Evolutionary conservation across 2,329 filamentous ascomycete genomes (phyloP).

Genomic region (Canariomyces notabilis): DNA sequence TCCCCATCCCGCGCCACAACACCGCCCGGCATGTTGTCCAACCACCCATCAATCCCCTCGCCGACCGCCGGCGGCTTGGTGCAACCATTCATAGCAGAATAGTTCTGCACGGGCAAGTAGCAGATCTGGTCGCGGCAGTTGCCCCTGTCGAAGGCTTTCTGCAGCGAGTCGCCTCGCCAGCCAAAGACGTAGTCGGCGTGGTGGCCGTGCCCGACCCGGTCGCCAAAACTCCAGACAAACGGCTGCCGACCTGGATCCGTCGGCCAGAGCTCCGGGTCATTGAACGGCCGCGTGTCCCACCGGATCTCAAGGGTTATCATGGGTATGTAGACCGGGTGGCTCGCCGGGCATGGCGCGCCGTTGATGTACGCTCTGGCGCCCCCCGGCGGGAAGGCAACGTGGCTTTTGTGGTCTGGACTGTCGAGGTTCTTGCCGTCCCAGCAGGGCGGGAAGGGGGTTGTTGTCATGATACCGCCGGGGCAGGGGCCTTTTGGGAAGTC

Average conservation of each 20-base stretch:
- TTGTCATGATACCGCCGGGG: constrained; percentile 36
- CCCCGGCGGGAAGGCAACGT: constrained; percentile 35
- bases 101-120: background rate
- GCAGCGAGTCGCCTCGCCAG: constrained; percentile 9
- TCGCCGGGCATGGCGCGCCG: constrained; percentile 15
- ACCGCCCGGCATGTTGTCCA: constrained; percentile 8
- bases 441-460: constrained; percentile 42
- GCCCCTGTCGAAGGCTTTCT: background rate
- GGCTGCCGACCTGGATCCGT: constrained; percentile 9
- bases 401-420: constrained; percentile 41
- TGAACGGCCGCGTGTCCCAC: constrained; percentile 10
- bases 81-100: constrained; percentile 6
- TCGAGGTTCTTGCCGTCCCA: constrained; percentile 59
- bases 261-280: background rate
- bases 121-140: background rate
- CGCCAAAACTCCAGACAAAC: constrained; percentile 15
- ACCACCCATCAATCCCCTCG: constrained; percentile 14
- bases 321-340: constrained; percentile 13
- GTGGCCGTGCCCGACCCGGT: constrained; percentile 6
- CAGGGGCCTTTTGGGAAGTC: constrained; percentile 36
- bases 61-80: background rate
- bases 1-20: constrained; percentile 3
- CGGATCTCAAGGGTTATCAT: constrained; percentile 4
- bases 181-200: constrained; percentile 13
- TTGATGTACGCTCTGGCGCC: constrained; percentile 30